phyloP scores from a whole-genome alignment of 2,329 filamentous ascomycete genomes.

The Monilinia aucupariae region DNA sequence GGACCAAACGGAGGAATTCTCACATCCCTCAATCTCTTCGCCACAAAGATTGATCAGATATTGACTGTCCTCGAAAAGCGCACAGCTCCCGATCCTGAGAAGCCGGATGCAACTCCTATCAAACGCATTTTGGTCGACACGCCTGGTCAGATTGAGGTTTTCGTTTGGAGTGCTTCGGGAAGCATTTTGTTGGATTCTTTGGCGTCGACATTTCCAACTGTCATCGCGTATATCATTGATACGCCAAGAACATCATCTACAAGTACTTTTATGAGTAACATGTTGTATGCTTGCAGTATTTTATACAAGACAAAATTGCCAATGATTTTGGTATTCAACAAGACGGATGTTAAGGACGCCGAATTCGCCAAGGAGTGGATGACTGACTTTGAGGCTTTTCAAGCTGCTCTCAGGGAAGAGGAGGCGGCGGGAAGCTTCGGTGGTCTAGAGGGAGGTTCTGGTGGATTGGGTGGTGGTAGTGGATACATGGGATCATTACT shows the following conservation, averaged over 20 bases:
- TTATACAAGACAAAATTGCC: constrained; percentile 97
- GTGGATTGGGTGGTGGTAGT: constrained; percentile 62
- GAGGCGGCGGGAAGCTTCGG: constrained; percentile 74
- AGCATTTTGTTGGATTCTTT: constrained; percentile 90
- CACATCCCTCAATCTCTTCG: constrained; percentile 92
- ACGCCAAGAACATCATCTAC: constrained; percentile 90
- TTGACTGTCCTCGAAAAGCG: constrained; percentile 86
- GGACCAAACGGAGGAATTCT: constrained; percentile 96
- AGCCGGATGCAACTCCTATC: constrained; percentile 57
- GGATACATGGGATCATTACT: constrained; percentile 95
- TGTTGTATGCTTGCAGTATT: constrained; percentile 98
- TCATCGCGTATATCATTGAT: constrained; percentile 96
- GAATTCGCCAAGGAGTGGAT: constrained; percentile 97
- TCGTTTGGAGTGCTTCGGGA: constrained; percentile 95
- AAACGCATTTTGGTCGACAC: constrained; percentile 91
- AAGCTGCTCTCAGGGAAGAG: constrained; percentile 74
- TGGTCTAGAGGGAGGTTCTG: constrained; percentile 57
- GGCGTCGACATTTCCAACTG: constrained; percentile 89
- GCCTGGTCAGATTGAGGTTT: constrained; percentile 96
- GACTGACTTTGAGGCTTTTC: constrained; percentile 97
- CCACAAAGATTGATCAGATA: constrained; percentile 96
- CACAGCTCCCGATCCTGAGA: constrained; percentile 56
- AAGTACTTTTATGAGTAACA: constrained; percentile 98
- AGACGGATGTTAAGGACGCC: constrained; percentile 91
- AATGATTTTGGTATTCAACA: constrained; percentile 99